Base-by-base conservation (phyloP, 2,329 filamentous ascomycete genomes). In the Xylariaceae sp. region DNA sequence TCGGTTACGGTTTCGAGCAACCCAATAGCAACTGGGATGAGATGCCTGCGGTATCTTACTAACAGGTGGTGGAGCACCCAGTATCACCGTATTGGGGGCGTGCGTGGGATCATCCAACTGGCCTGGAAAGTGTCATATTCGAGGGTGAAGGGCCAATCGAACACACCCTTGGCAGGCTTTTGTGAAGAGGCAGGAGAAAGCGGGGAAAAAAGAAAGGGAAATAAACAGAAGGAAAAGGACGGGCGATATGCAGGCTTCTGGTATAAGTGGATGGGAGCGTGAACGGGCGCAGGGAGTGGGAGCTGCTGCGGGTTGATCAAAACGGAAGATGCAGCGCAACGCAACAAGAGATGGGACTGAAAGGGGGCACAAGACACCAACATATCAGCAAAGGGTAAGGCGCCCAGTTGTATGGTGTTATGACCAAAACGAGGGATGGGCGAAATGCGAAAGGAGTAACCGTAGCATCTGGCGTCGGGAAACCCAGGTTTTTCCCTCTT, bases 31-130 rank as follows among this genome's bases (percentile, higher is more conserved):
- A 43, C 13, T 26, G 21, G 12, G 21, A 15, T 42, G 22, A 26
- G 3, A 43, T 6, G 21, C 16, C 12, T 10, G 26, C 8, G 8
- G 12, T 41, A 50, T 26, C 41, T 29, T 48, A 60, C 61, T 58
- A 60, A 63, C n/a, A n/a, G 57, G 52, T 57, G 46, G 64, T 65
- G 65, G 64, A 66, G 61, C 61, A 26, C 26, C 26, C 26, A 49
- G 60, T 64, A 66, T 65, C 63, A 66, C 63, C 63, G 57, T 67
- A 60, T 58, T 52, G 57, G 58, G 57, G 58, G 47, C 50, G 61
- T 62, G 65, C 62, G 66, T 68, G 64, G 63, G 67, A 61, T 56
- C 42, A 45, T 61, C 44, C 68, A 60, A 65, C 63, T 68, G 66
- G 65, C 56, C 55, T 51, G 45, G 42, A 21, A 29, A 39, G 45